Conservation (phyloP, 192 early-diverging fungal genomes). For the Entomortierella beljakovae region DNA sequence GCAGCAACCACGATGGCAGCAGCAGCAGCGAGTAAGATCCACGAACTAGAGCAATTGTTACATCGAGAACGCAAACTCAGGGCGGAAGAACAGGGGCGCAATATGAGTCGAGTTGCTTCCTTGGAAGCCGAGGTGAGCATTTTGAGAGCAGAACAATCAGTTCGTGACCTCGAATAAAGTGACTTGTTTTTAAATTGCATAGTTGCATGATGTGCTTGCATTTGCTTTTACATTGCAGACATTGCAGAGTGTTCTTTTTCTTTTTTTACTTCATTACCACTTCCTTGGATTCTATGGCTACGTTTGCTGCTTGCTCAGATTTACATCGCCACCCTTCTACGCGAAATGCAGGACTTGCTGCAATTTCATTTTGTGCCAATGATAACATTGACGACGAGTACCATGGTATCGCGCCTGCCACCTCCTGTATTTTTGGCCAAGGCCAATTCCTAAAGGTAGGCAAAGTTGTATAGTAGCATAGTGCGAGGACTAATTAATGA, state of each 20-base stretch:
- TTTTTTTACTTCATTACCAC: constrained; percentile 4
- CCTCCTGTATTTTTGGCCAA: constrained; percentile 43
- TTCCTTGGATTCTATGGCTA: too few species aligned
- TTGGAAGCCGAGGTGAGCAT: constrained; percentile 56
- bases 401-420: constrained; percentile 42
- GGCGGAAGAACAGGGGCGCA: constrained; percentile 32
- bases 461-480: neutral
- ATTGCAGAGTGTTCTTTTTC: too few species aligned
- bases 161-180: constrained; percentile 1
- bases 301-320: constrained; percentile 47
- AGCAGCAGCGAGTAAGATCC: constrained; percentile 12
- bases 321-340: constrained; percentile 48
- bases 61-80: constrained; percentile 15
- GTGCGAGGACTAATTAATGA: neutral
- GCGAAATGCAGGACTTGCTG: constrained; percentile 37
- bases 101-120: constrained; percentile 28
- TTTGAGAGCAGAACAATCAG: constrained; percentile 49
- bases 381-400: constrained; percentile 48
- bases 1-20: neutral
- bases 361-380: constrained; percentile 53
- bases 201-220: too few species aligned
- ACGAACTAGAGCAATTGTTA: constrained; percentile 27
- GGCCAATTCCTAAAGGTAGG: constrained; percentile 46
- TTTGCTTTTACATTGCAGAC: too few species aligned
- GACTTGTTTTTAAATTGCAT: too few species aligned